Evolutionary conservation across 345 rosid genomes (phyloP).

Genomic region (Nephelium lappaceum): DNA sequence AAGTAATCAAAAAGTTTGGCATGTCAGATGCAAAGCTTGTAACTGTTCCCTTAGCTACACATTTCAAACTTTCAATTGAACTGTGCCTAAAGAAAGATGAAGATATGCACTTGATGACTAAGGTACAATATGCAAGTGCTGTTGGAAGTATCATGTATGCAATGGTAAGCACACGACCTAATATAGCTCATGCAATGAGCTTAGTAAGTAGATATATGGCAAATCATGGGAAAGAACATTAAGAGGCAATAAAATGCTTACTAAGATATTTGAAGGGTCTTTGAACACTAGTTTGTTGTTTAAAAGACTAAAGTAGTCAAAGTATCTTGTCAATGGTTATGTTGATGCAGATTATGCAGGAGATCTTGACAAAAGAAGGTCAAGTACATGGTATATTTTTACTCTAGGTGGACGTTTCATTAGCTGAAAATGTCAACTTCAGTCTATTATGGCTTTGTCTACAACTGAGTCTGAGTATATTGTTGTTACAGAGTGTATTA

Average conservation of each 20-base stretch:
- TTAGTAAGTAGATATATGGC: not conserved
- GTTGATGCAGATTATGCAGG: too few species aligned
- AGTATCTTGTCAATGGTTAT: too few species aligned
- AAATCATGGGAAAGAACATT: not conserved
- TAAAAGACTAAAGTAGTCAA: not conserved
- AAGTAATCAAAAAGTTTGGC: too few species aligned
- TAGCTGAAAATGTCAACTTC: not conserved
- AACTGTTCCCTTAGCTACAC: too few species aligned
- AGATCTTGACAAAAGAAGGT: not conserved
- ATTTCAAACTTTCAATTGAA: too few species aligned
- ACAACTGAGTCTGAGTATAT: not conserved
- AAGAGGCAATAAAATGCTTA: too few species aligned
- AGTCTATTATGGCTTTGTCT: not conserved
- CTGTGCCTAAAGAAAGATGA: too few species aligned
- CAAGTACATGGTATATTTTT: not conserved
- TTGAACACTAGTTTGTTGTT: too few species aligned
- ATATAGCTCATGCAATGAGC: not conserved
- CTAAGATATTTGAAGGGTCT: not conserved
- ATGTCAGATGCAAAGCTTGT: too few species aligned
- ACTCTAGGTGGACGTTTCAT: not conserved
- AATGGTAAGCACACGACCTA: not conserved
- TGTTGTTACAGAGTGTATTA: not conserved
- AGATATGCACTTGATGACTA: too few species aligned
- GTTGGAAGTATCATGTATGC: not conserved
- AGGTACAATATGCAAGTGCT: too few species aligned